Base-by-base conservation (phyloP, 2,329 filamentous ascomycete species). In the Venturia aucupariae region DNA sequence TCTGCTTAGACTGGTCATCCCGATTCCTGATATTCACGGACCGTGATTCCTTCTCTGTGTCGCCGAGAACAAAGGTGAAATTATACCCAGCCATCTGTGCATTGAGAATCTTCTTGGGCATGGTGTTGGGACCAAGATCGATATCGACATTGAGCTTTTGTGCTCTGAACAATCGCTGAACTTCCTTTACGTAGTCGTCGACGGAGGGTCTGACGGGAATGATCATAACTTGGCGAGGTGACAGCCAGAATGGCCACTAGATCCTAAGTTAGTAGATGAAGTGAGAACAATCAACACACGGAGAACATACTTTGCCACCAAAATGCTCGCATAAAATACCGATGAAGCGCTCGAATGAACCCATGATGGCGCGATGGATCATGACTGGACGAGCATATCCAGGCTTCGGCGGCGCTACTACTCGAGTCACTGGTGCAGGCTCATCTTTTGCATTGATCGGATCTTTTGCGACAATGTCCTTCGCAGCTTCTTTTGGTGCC, bases 101-200 rank as follows among this genome's bases (percentile, higher is more conserved):
- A 64, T 84, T 92, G 70, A 90, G 87, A 69, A 94, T 91, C 85
- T 94, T 94, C 84, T 94, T 93, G 75, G 91, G 87, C 78, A 94
- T 85, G 7, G 90, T 94, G 77, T 93, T 91, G 71, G 88, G 86
- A 69, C 84, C 84, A 62, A 88, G 80, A 73, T 90, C 88, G 66
- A 88, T 81, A 73, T 90, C 88, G 72, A 85, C 84, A 71, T 88
- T 89, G 75, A 93, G 84, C 60, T 81, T 81, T 74, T 87, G 81
- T 66, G 82, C 80, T 72, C 87, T 84, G 78, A 92, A 87, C 67
- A 87, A 79, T 66, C 77, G 75, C 71, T 89, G 85, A 7, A 93
- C 85, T 75, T 93, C 89, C 72, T 74, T 73, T 67, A 89, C 89
- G 74, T 94, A 92, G 72, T 87, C 86, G 71, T 86, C 83, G 70